A percentile compares a stretch with the other conserved stretches of the same genome.
phyloP scores from a whole-genome alignment of 768 basidiomycete species.

The Vararia minispora region DNA sequence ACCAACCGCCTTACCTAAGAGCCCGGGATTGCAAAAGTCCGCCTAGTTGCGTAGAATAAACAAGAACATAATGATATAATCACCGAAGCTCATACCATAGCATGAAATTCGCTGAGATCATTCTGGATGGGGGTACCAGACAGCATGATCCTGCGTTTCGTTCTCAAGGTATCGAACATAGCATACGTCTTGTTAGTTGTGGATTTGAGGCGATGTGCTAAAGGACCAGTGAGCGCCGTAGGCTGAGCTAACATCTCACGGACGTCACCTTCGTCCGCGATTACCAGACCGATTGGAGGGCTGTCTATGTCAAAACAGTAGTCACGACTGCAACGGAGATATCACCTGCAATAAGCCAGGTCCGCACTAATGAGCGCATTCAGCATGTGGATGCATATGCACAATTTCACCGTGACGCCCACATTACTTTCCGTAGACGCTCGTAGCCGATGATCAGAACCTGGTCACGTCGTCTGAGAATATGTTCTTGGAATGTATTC shows the following conservation, averaged over 20 bases:
- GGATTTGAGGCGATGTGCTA: slow-evolving; percentile 88
- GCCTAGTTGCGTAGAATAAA: slow-evolving; percentile 32
- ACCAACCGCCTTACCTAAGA: slow-evolving; percentile 46
- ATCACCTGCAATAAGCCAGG: slow-evolving; percentile 50
- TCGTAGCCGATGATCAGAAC: slow-evolving; percentile 96
- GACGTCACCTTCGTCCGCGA: slow-evolving; percentile 83
- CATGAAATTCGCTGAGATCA: slow-evolving; percentile 88
- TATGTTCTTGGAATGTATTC: too few species aligned
- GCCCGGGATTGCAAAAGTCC: slow-evolving; percentile 89
- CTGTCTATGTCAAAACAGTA: slow-evolving; percentile 24
- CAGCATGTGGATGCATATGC: too few species aligned
- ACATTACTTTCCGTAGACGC: slow-evolving; percentile 76
- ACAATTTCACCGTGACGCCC: slow-evolving; percentile 19
- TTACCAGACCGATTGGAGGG: slow-evolving; percentile 84
- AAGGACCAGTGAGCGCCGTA: neutral
- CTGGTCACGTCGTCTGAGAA: too few species aligned
- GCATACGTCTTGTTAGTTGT: slow-evolving; percentile 82
- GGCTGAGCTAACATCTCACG: neutral
- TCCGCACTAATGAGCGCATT: slow-evolving; percentile 31
- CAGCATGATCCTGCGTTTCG: slow-evolving; percentile 72
- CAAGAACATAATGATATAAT: neutral
- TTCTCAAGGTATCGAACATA: slow-evolving; percentile 73
- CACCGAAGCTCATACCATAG: slow-evolving; percentile 58
- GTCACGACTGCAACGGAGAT: neutral
- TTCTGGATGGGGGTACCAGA: slow-evolving; percentile 98